These are phyloP conservation scores for Ogataea pini DNA, from an alignment of 805 yeast genomes.

Conservation along the genomic window DNA sequence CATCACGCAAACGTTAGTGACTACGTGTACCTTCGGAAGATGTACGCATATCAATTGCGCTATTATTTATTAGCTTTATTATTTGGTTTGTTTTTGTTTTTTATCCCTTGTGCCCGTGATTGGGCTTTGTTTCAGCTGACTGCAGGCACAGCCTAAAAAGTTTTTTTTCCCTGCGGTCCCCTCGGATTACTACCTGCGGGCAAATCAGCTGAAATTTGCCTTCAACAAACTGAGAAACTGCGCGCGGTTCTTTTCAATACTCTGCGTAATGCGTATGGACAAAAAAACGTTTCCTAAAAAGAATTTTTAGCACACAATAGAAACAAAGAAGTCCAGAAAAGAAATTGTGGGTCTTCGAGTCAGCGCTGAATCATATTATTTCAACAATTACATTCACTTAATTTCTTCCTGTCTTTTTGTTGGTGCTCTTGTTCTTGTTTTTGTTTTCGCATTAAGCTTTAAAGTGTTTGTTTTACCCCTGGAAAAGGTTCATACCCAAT, in stretches of 20 bases:
- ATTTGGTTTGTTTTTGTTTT: background rate
- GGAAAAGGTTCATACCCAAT: background rate
- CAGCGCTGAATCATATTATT: slow-evolving; percentile 12
- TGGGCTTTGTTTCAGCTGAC: slow-evolving; percentile 2
- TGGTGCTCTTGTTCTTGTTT: slow-evolving; percentile 6
- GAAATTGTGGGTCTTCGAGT: slow-evolving; percentile 7
- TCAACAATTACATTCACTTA: slow-evolving; percentile 8
- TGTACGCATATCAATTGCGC: slow-evolving; percentile 1
- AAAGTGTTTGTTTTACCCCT: slow-evolving; percentile 1
- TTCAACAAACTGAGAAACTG: background rate
- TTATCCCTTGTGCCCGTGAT: background rate
- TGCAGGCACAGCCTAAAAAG: background rate
- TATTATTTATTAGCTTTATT: background rate
- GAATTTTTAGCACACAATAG: slow-evolving; percentile 9
- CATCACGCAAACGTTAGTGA: background rate
- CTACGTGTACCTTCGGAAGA: background rate
- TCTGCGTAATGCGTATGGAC: background rate
- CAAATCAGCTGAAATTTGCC: background rate
- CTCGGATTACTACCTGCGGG: background rate
- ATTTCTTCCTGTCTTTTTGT: slow-evolving; percentile 10
- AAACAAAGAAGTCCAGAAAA: slow-evolving; percentile 5
- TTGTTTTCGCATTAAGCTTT: slow-evolving; percentile 5
- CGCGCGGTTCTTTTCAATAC: background rate
- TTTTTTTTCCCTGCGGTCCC: background rate
- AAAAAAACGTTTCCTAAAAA: slow-evolving; percentile 18